Evolutionary conservation across 805 yeast genomes (phyloP).

Genomic region (Wickerhamomyces xylosicus): DNA sequence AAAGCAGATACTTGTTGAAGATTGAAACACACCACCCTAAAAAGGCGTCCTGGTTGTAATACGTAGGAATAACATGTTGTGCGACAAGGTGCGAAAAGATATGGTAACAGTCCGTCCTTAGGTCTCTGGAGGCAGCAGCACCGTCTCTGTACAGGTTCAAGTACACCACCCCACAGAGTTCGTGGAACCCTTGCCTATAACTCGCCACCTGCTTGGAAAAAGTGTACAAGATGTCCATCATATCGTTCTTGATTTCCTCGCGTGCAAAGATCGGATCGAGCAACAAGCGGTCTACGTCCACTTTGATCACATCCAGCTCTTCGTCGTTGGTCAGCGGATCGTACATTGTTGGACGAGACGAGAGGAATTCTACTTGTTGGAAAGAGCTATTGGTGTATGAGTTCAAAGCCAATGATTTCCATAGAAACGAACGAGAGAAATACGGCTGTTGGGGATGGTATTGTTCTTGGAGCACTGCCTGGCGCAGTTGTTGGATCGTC

Average conservation of each 20-base stretch:
- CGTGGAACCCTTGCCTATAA: conserved; percentile 44
- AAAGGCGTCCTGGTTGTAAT: conserved; percentile 30
- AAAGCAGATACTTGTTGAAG: conserved; percentile 31
- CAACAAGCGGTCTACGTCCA: conserved; percentile 18
- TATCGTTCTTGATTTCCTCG: conserved; percentile 8
- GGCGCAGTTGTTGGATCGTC: background rate
- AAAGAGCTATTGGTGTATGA: no score
- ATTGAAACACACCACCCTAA: conserved; percentile 30
- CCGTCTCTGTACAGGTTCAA: conserved; percentile 28
- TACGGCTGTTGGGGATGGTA: no score
- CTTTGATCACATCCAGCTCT: conserved; percentile 15
- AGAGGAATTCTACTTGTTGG: no score
- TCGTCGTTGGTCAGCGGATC: no score
- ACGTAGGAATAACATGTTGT: conserved; percentile 31
- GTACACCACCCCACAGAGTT: conserved; percentile 37
- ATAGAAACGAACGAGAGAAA: background rate
- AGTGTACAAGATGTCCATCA: conserved; percentile 17
- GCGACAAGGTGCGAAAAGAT: no score
- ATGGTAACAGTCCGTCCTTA: no score
- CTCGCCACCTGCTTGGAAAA: conserved; percentile 15
- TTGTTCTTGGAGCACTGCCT: background rate
- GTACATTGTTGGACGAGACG: no score
- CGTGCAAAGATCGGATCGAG: conserved; percentile 16
- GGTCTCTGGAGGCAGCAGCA: no score
- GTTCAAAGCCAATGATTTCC: no score